Conservation (phyloP, 1,284 basidiomycete species). For the Trametes hirsuta region DNA sequence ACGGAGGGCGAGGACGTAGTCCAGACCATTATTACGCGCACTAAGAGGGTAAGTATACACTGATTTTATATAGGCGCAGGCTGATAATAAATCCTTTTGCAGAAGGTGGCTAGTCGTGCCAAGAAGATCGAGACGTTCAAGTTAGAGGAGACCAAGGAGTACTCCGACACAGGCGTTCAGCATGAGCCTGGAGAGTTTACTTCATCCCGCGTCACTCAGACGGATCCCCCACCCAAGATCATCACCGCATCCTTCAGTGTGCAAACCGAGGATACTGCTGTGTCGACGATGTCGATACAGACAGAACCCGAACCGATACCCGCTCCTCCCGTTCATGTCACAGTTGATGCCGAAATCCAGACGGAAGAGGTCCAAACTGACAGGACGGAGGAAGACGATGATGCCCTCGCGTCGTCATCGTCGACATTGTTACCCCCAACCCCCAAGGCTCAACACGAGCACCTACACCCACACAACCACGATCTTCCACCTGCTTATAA, state of each 20-base stretch:
- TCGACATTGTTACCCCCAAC: constrained; percentile 70
- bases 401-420: constrained; percentile 68
- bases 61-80: neutral
- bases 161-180: constrained; percentile 70
- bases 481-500: constrained; percentile 76
- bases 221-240: constrained; percentile 38
- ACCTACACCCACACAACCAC: constrained; percentile 33
- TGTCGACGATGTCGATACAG: constrained; percentile 42
- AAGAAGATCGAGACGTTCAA: constrained; percentile 53
- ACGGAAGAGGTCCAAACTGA: constrained; percentile 51
- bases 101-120: constrained; percentile 69
- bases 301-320: constrained; percentile 43
- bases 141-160: constrained; percentile 72
- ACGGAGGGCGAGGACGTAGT: constrained; percentile 76
- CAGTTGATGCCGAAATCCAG: constrained; percentile 62
- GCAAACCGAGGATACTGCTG: constrained; percentile 36
- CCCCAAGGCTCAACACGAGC: constrained; percentile 51
- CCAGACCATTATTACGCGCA: constrained; percentile 81
- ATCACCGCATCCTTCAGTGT: constrained; percentile 37
- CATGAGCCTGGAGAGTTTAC: constrained; percentile 58
- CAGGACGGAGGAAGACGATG: constrained; percentile 41
- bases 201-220: constrained; percentile 40
- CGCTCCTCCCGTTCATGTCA: constrained; percentile 35
- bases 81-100: constrained; percentile 16
- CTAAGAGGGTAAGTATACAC: constrained; percentile 60